Conservation (phyloP, 106 monocot species). For the Narthecium ossifragum region DNA sequence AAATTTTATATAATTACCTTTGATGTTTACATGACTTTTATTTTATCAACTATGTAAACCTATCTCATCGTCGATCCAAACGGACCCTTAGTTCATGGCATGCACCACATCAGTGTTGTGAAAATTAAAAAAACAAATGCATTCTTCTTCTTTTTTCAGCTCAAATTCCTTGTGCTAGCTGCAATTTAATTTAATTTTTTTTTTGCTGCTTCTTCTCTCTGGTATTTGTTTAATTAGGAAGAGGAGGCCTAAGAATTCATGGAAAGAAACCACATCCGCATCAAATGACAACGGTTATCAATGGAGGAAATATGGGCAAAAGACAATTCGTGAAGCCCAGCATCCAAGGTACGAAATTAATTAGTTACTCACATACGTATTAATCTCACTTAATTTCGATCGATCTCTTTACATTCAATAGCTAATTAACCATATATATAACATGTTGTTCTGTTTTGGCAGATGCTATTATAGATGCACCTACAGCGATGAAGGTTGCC, state of each 20-base stretch:
- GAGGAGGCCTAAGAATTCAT: neutral
- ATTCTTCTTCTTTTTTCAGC: neutral
- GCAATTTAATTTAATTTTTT: neutral
- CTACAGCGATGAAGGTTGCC: neutral
- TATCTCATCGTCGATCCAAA: too few relatives aligned
- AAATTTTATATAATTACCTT: too few relatives aligned
- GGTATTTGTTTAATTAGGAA: neutral
- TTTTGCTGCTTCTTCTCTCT: neutral
- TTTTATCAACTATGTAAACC: too few relatives aligned
- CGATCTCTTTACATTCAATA: neutral
- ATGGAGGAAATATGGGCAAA: constrained; percentile 22
- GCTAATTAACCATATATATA: neutral
- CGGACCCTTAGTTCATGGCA: too few relatives aligned
- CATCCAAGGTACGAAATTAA: neutral
- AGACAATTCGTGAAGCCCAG: neutral
- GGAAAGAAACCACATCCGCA: neutral
- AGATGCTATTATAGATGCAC: constrained; percentile 1
- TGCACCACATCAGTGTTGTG: too few relatives aligned
- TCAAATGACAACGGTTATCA: constrained; percentile 8
- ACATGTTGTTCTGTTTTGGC: neutral
- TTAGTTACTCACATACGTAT: neutral
- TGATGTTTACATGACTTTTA: too few relatives aligned
- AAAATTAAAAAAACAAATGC: too few relatives aligned
- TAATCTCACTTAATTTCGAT: neutral
- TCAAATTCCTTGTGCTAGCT: neutral